A percentile compares a stretch with the other conserved stretches of the same genome.
phyloP scores from a whole-genome alignment of 2,329 filamentous ascomycete species.

The Lachnellula hyalina region DNA sequence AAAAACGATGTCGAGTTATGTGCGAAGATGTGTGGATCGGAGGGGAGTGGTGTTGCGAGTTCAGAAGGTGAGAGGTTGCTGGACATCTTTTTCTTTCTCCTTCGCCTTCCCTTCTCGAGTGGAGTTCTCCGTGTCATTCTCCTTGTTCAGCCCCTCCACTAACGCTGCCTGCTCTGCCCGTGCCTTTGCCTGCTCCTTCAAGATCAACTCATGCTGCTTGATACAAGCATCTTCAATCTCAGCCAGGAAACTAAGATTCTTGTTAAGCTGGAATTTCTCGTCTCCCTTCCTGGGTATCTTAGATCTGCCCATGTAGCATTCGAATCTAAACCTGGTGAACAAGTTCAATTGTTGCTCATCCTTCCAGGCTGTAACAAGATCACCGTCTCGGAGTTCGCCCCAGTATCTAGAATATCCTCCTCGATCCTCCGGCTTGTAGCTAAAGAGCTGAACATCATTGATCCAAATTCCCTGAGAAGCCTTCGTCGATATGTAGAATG shows the following conservation, averaged over 20 bases:
- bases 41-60: neutral
- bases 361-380: constrained; percentile 69
- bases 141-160: neutral
- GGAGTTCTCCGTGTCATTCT: neutral
- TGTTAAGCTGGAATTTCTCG: constrained; percentile 20
- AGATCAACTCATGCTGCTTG: neutral
- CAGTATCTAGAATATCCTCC: constrained; percentile 47
- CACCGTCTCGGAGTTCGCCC: constrained; percentile 70
- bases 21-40: neutral
- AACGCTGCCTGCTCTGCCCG: neutral
- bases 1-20: neutral
- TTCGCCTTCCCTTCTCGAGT: neutral
- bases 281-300: constrained; percentile 14
- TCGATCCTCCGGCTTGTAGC: constrained; percentile 49
- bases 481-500: constrained; percentile 74
- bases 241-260: constrained; percentile 13
- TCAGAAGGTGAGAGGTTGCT: neutral
- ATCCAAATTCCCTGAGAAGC: constrained; percentile 70
- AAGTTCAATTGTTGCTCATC: constrained; percentile 34
- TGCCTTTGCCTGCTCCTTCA: neutral
- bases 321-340: constrained; percentile 25
- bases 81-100: neutral
- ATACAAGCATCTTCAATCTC: constrained; percentile 24
- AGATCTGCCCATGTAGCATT: constrained; percentile 29
- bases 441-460: constrained; percentile 63